Evolutionary conservation across 768 basidiomycete genomes (phyloP), one percentile per base, ranked within the genome.

Genomic region (Serendipita sp.): DNA sequence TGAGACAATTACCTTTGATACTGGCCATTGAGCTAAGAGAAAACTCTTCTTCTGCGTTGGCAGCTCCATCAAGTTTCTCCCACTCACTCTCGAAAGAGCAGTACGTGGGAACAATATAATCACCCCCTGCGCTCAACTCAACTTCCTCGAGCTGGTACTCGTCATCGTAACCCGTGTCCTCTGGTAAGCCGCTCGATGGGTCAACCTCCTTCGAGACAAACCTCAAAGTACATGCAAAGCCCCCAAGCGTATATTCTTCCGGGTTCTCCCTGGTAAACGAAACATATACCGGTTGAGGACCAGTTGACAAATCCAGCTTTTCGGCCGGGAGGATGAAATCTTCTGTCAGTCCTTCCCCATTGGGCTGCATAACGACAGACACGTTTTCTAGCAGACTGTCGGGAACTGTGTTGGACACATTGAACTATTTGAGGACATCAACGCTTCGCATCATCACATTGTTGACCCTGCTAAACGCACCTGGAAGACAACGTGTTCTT

Each of bases 81-180:
- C 96, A 99, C 77, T 99, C 96, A 62, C 88, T 81, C 64, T 84
- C 81, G 76, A 98, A 98, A 28, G 89, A 89, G 10, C 84, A 85
- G 70, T 97, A 98, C 69, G 83, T 93, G n/a, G 96, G 95, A 45
- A 94, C 78, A 71, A 99, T 89, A 74, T 95, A 99, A 77, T 98
- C 95, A 1, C 87, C 86, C 35, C 87, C 89, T 10, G 91, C 94
- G 66, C 87, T 86, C 63, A 99, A 78, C 73, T 98, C 96, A 65
- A 96, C 83, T 67, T 98, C 96, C 74, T 99, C 96, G 47, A 97
- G 78, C 74, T 92, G 90, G 75, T 99, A 99, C 75, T 98, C 95
- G 76, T 98, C 96, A 72, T 93, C 90, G 74, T 98, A 99, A n/a
- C 96, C 96, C 64, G 96, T 94, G 68, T 89, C 92, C 75, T 99